Conservation (phyloP, 1,284 basidiomycete genomes). For the Singerocomus inundabilis region DNA sequence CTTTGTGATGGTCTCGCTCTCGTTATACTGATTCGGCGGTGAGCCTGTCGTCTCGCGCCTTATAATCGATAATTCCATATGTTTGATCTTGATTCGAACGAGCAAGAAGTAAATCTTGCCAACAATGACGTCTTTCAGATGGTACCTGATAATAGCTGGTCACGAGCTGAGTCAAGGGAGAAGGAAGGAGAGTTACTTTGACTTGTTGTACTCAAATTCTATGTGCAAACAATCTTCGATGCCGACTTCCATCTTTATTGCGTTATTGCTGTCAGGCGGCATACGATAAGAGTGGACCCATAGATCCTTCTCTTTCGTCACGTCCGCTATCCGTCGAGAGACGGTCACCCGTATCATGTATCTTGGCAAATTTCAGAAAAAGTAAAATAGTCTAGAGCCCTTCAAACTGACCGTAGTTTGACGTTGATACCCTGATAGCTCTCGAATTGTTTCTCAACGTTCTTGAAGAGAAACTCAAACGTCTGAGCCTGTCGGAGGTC, state of each 20-base stretch:
- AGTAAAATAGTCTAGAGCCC: not conserved
- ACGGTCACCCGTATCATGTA: constrained; percentile 95
- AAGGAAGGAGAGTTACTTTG: constrained; percentile 66
- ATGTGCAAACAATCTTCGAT: constrained; percentile 99
- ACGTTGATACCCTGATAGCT: constrained; percentile 98
- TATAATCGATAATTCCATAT: constrained; percentile 99
- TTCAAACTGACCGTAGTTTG: constrained; percentile 74
- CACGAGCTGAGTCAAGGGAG: not conserved
- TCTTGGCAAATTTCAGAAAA: constrained; percentile 39
- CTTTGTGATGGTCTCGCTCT: constrained; percentile 98
- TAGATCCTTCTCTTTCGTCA: constrained; percentile 88
- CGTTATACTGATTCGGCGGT: constrained; percentile 97
- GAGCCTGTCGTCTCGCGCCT: constrained; percentile 95
- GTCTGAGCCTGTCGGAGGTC: constrained; percentile 95
- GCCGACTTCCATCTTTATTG: constrained; percentile 99
- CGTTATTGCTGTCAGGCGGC: constrained; percentile 96
- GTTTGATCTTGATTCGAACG: constrained; percentile 99
- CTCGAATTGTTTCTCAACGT: constrained; percentile 99
- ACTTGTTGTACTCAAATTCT: constrained; percentile 99
- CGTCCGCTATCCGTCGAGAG: constrained; percentile 88
- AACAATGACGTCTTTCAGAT: constrained; percentile 98
- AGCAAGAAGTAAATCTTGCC: constrained; percentile 99
- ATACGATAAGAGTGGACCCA: constrained; percentile 99
- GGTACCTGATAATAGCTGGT: constrained; percentile 63
- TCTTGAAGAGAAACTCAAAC: constrained; percentile 97